Base-by-base conservation (phyloP, 805 yeast genomes). In the Spathaspora sp. region DNA sequence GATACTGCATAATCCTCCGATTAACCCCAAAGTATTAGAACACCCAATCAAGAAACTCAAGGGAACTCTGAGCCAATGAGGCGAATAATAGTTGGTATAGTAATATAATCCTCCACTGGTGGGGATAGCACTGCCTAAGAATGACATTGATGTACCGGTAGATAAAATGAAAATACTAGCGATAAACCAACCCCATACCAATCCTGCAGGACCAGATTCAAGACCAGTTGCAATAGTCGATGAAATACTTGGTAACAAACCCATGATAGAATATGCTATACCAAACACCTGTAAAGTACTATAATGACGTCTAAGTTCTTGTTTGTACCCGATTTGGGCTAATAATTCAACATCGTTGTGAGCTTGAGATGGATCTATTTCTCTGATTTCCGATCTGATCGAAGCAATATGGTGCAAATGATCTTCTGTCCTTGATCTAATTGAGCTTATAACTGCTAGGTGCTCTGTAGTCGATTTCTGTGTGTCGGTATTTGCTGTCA, bases 111-210 rank as follows among this genome's bases (percentile, higher is more conserved):
- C 91, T 51, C 91, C 90, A 20, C 85, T 79, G 0, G 90, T 85
- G 31, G 92, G 90, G 53, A 83, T 77, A 1, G 89, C 79, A 44
- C 84, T 77, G 1, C 85, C 87, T 53, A 84, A 64, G 59, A 83
- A 87, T 10, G 86, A 73, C 82, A 86, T 78, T 18, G 84, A 72
- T 5, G 78, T 55, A 18, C 88, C 89, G 12, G 82, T 77, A 10
- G 74, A 61, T 51, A 83, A 58, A 52, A 85, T 81, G 58, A 82
- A 79, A 16, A 71, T 52, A 3, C 81, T 74, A 28, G 87, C 76
- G 12, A 81, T 59, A 45, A 82, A 65, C 91, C 91, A 86, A 46
- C 87, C 86, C 90, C 90, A 85, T 5, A 84, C 70, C 49, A 83
- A 72, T 12, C 84, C 83, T 7, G 76, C 81, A 0, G 87, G 81